These are phyloP conservation scores for Fusarium sp. DNA, from an alignment of 2,329 filamentous ascomycete species.

Conservation along the genomic window DNA sequence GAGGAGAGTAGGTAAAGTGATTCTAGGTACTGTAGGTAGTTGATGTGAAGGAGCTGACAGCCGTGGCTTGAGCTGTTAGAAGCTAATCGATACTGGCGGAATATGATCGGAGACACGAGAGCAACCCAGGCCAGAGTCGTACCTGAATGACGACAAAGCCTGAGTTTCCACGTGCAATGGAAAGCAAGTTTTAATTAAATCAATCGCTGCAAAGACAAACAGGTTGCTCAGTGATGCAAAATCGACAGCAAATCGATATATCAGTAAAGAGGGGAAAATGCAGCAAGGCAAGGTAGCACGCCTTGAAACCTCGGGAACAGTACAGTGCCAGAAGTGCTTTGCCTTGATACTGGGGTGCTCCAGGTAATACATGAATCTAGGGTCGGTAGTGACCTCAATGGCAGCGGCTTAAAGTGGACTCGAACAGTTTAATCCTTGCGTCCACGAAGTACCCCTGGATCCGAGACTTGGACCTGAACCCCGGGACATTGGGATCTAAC, in stretches of 20 bases:
- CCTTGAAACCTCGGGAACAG: slow-evolving; percentile 13
- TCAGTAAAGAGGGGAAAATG: slow-evolving; percentile 23
- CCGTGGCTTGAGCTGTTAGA: slow-evolving; percentile 24
- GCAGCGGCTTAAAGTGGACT: slow-evolving; percentile 37
- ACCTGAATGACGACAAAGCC: slow-evolving; percentile 15
- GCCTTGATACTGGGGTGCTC: background rate
- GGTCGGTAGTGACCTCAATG: slow-evolving; percentile 30
- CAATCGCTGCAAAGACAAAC: background rate
- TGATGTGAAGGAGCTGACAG: background rate
- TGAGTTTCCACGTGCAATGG: slow-evolving; percentile 18
- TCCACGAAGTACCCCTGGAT: slow-evolving; percentile 24
- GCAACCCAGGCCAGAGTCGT: background rate
- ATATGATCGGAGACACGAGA: slow-evolving; percentile 33
- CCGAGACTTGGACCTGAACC: slow-evolving; percentile 12
- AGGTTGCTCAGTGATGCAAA: background rate
- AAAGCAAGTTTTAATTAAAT: background rate
- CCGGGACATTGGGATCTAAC: background rate
- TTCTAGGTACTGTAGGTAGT: background rate
- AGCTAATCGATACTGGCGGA: slow-evolving; percentile 36
- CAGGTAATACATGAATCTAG: slow-evolving; percentile 12
- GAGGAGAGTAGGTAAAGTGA: background rate
- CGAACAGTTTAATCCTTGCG: slow-evolving; percentile 26
- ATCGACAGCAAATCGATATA: background rate
- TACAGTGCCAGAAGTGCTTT: slow-evolving; percentile 3
- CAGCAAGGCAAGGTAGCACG: slow-evolving; percentile 17